Percentiles rank a stretch among this genome's conserved stretches.
These are phyloP conservation scores for Botryotinia narcissicola DNA, from an alignment of 2,329 filamentous ascomycete genomes.

Conservation along the genomic window DNA sequence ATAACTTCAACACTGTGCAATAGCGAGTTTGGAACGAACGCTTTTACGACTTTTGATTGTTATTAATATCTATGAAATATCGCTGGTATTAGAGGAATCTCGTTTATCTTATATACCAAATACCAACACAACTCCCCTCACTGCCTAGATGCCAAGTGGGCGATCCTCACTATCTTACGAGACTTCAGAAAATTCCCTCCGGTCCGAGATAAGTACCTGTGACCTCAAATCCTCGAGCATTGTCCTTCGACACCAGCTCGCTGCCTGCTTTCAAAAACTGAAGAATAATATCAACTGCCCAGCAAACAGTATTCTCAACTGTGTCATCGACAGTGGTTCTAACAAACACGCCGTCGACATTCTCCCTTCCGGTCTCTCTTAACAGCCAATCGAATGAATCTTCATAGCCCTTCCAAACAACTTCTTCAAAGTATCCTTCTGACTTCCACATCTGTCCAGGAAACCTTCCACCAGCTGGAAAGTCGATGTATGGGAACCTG, in stretches of 20 bases:
- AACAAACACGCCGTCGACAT: constrained; percentile 21
- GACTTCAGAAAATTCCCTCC: background rate
- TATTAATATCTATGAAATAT: background rate
- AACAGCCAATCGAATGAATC: constrained; percentile 27
- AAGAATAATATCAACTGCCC: constrained; percentile 25
- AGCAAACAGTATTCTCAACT: constrained; percentile 25
- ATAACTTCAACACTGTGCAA: background rate
- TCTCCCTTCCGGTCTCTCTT: background rate
- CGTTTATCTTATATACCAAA: background rate
- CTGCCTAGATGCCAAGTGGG: background rate
- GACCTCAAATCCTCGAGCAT: background rate
- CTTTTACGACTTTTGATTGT: background rate
- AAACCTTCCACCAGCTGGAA: constrained; percentile 19
- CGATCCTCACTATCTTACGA: background rate
- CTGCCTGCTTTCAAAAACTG: background rate
- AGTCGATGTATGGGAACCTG: constrained; percentile 25
- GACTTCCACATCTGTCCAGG: constrained; percentile 36
- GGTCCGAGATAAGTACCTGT: background rate
- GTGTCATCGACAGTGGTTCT: constrained; percentile 17
- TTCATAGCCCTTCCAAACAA: constrained; percentile 30
- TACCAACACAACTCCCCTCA: background rate
- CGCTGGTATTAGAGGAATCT: background rate
- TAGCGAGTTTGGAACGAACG: background rate
- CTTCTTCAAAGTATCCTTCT: constrained; percentile 35
- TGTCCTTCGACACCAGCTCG: background rate